Base-by-base conservation (phyloP, 139 green algal species). In the Coelastrella sp. region DNA sequence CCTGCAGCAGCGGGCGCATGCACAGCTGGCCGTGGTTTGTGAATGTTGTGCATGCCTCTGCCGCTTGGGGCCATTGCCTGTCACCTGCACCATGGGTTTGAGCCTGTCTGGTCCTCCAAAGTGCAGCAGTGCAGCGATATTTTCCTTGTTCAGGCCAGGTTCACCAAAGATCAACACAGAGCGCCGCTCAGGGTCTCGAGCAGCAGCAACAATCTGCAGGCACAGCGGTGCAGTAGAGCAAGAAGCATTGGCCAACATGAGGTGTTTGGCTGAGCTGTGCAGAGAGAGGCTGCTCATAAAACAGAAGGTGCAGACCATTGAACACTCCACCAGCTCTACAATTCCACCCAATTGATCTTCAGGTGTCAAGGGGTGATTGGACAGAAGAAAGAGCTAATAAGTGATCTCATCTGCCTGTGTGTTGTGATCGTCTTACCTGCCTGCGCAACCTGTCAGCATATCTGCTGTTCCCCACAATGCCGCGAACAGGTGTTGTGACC, bases 151-250 rank as follows among this genome's bases (percentile, higher is more conserved):
- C 70, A 97, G 85, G 0, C 96, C 96, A 8, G 93, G 94, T 93
- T 97, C 96, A 4, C 95, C 95, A 90, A 97, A 96, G 0, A 97
- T 81, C 8, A 96, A 72, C 17, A 95, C 90, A 7, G 94, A 93
- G 4, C 20, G 27, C n/a, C 89, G 82, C 73, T n/a, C 9, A n/a
- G 70, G 66, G 70, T 91, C 88, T 14, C 81, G 68, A n/a, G 88
- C 80, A 57, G 88, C 80, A 25, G 17, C 11, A 15, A 91, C 81
- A 22, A 91, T 87, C 87, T 86, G 65, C 84, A 80, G 35, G 22
- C 73, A 22, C 79, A 87, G 59, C 81, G 49, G 59, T 17, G 24
- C 60, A 60, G 59, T 24, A 22, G 59, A 49, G 25, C 8, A 20
- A 84, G 57, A 49, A 72, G 57, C 57, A 84, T 4, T 22, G 63